phyloP scores from a whole-genome alignment of 352 stramenopile genomes.

The Pythium vanterpoolii region DNA sequence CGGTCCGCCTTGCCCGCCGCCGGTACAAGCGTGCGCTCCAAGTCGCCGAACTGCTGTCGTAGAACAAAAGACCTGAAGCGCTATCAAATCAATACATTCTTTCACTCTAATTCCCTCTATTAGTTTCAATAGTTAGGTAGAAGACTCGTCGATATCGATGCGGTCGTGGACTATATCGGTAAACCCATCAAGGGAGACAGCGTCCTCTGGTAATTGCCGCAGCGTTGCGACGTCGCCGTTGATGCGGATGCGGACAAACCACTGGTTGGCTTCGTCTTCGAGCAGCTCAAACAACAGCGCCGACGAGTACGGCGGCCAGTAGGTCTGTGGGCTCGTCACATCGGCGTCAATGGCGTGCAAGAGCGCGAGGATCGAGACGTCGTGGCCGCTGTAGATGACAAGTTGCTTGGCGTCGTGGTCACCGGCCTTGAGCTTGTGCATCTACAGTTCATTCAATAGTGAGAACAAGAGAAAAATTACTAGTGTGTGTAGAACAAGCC shows the following conservation, averaged over 20 bases:
- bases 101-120: too few relatives aligned
- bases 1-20: slow-evolving; percentile 51
- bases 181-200: slow-evolving; percentile 35
- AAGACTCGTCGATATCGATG: slow-evolving; percentile 27
- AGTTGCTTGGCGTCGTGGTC: slow-evolving; percentile 47
- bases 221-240: slow-evolving; percentile 43
- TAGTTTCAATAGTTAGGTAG: slow-evolving; percentile 3
- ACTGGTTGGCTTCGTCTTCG: slow-evolving; percentile 47
- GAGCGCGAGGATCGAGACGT: slow-evolving; percentile 74
- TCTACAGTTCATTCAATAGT: background rate
- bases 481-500: too few relatives aligned
- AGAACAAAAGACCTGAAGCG: slow-evolving; percentile 14
- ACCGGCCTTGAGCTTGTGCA: slow-evolving; percentile 19
- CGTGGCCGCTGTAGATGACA: slow-evolving; percentile 79
- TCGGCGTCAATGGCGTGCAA: slow-evolving; percentile 56
- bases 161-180: slow-evolving; percentile 38
- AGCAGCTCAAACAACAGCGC: slow-evolving; percentile 66
- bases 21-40: slow-evolving; percentile 81
- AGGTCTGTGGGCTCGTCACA: slow-evolving; percentile 41
- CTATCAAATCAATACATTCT: background rate
- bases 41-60: slow-evolving; percentile 63
- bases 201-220: slow-evolving; percentile 6
- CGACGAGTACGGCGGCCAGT: slow-evolving; percentile 75
- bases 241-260: slow-evolving; percentile 54
- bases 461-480: background rate